These are phyloP conservation scores for Colletotrichum camelliae DNA, from an alignment of 2,329 filamentous ascomycete genomes.

Conservation along the genomic window DNA sequence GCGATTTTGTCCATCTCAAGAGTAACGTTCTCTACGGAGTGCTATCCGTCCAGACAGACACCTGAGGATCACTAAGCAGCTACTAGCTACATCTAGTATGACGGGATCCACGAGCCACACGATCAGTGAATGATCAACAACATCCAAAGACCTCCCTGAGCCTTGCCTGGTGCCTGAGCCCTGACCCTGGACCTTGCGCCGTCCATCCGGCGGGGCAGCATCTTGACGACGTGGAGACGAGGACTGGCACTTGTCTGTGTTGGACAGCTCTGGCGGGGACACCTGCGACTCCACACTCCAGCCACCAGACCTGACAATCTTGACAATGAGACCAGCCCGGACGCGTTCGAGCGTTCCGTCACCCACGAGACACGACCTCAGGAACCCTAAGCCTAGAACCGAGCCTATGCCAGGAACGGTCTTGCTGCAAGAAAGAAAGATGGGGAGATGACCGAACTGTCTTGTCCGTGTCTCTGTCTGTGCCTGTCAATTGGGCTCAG, in stretches of 20 bases:
- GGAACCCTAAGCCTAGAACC: neutral
- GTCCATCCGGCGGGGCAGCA: neutral
- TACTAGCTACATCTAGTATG: neutral
- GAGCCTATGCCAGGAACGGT: neutral
- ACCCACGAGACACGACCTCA: neutral
- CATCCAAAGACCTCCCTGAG: no score
- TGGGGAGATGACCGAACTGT: neutral
- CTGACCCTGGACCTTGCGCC: neutral
- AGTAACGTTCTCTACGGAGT: neutral
- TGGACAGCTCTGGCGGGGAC: neutral
- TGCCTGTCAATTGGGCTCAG: neutral
- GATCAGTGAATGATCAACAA: neutral
- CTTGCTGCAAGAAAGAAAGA: neutral
- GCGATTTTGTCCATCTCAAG: neutral
- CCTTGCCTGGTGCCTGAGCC: neutral
- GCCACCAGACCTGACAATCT: neutral
- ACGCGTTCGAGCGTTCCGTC: neutral
- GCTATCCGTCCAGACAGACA: neutral
- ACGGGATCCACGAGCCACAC: neutral
- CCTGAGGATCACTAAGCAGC: neutral
- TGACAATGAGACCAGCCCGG: neutral
- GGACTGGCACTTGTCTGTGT: neutral
- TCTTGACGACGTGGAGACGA: neutral
- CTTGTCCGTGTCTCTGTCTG: neutral
- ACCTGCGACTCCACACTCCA: neutral